A percentile compares a stretch with the other conserved stretches of the same genome.
Evolutionary conservation across 441 rosid genomes (phyloP).

Genomic region (Pelargonium myrrhifolium): DNA sequence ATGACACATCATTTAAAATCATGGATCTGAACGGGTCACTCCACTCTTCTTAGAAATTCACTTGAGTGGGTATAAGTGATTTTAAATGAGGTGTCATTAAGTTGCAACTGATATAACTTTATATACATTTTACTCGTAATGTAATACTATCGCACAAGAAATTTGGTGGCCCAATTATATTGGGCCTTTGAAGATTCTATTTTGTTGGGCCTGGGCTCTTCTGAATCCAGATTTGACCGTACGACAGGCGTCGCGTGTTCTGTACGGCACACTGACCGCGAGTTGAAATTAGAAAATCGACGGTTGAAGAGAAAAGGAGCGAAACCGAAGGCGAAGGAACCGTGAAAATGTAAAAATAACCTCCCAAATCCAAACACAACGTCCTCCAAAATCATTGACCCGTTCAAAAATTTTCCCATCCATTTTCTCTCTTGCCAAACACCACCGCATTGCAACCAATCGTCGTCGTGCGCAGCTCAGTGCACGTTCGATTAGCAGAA

Average conservation of each 20-base stretch:
- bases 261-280: constrained; percentile 1
- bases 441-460: background rate
- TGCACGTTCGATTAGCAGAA: background rate
- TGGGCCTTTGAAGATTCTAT: no score
- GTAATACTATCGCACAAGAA: no score
- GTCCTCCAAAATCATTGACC: constrained; percentile 9
- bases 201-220: no score
- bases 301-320: constrained; percentile 15
- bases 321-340: constrained; percentile 29
- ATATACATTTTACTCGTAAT: no score
- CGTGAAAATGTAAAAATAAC: constrained; percentile 18
- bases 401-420: background rate
- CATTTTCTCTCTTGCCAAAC: background rate
- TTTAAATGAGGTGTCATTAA: no score
- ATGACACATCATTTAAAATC: no score
- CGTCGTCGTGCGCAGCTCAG: background rate
- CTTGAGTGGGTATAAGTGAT: no score
- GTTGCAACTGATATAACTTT: no score
- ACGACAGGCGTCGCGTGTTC: background rate
- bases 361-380: constrained; percentile 15
- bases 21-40: no score
- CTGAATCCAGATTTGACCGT: no score
- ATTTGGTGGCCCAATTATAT: no score
- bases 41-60: no score
- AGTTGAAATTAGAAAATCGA: background rate